Base-by-base conservation (phyloP, 177 flowering plant genomes). In the Vitis hybrid region DNA sequence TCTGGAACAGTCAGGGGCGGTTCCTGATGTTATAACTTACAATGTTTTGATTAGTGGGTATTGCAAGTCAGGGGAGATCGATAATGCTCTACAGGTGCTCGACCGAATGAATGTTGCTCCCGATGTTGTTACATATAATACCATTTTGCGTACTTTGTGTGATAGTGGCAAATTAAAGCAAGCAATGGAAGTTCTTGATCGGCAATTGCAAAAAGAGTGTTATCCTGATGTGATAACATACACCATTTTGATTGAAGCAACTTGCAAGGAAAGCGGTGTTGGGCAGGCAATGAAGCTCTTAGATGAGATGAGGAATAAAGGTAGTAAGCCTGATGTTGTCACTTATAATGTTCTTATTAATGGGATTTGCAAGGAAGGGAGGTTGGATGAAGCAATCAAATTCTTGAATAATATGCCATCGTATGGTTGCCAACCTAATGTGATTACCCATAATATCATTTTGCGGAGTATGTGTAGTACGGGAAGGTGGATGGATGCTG, bases 401-500 rank as follows among this genome's bases (percentile, higher is more conserved):
- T 90, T 93, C 75, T 65, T 93, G 58, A 78, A 83, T 72, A 79
- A 67, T 66, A 83, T 93, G 89, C 82, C 86, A 1, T 85, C 87
- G 1, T 83, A 77, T 62, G 98, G 92, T 56, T 88, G 92, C 84
- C 92, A 86, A 63, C 97, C 98, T 5, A 87, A 91, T 83, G 97
- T 88, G 30, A 87, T 93, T 60, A 87, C 97, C 2, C 87, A 91
- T 71, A 93, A 93, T 73, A 93, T 87, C 19, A 80, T 93, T 61
- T 75, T 93, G 71, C 90, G 94, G 26, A 88, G 94, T 69, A 77
- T 91, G 93, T 93, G 97, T 69, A 85, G 90, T 68, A 83, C 90
- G 3, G 94, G 93, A 11, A 85, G 92, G 80, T 91, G 94, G 98
- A 82, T 80, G 88, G 94, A 93, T 77, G 98, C 98, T 1, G 97